phyloP scores from a whole-genome alignment of 2,329 filamentous ascomycete genomes.

The Aureobasidium melanogenum region DNA sequence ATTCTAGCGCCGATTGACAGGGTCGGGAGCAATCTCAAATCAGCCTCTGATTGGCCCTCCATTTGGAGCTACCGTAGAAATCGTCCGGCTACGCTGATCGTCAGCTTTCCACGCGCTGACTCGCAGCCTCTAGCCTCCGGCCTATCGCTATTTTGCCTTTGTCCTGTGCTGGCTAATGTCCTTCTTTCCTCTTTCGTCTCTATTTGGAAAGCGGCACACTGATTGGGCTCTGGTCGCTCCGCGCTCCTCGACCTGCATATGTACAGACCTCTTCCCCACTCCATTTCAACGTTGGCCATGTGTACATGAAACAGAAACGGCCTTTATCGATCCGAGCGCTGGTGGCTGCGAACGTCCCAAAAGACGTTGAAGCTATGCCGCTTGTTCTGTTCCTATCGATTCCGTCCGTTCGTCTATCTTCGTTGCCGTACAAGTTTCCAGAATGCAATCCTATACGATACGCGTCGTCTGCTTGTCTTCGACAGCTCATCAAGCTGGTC shows the following conservation, averaged over 20 bases:
- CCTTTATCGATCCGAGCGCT: neutral
- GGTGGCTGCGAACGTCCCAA: neutral
- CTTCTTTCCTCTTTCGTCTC: neutral
- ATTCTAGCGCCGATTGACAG: constrained; percentile 5
- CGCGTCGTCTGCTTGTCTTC: neutral
- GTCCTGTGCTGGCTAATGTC: neutral
- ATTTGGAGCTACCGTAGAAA: neutral
- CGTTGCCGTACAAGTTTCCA: neutral
- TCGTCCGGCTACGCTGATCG: neutral
- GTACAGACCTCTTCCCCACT: neutral
- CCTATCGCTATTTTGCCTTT: constrained; percentile 5
- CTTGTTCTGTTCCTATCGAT: neutral
- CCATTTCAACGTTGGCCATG: constrained; percentile 7
- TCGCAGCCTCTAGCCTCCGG: neutral
- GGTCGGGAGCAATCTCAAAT: neutral
- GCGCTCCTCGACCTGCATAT: neutral
- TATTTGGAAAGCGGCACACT: neutral
- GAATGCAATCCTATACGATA: neutral
- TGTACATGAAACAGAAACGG: neutral
- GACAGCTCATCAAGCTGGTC: neutral
- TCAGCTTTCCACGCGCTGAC: constrained; percentile 4
- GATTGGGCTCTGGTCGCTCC: neutral
- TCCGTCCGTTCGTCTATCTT: neutral
- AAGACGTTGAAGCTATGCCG: neutral
- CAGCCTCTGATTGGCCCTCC: neutral